Percentiles rank a stretch among this genome's conserved stretches.
Evolutionary conservation across 78 protist species (phyloP).

Genomic region (Dictyostelium purpureum): DNA sequence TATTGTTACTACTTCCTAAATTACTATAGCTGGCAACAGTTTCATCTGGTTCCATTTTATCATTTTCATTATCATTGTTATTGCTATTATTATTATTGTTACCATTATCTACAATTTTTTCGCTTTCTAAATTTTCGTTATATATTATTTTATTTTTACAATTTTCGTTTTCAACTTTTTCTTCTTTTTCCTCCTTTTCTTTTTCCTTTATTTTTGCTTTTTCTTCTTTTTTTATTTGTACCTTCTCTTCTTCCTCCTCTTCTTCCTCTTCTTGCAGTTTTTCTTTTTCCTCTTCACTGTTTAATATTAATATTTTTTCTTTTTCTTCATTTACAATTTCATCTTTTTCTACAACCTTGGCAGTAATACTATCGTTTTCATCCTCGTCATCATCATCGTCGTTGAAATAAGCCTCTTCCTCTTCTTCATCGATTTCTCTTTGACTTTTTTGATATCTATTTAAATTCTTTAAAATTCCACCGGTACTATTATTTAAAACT

Average conservation of each 20-base stretch:
- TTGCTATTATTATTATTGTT: background rate
- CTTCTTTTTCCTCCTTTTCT: background rate
- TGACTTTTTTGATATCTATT: constrained; percentile 18
- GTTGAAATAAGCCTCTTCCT: constrained; percentile 29
- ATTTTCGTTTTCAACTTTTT: background rate
- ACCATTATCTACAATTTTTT: background rate
- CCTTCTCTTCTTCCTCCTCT: background rate
- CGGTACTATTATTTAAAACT: background rate
- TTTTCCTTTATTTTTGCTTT: background rate
- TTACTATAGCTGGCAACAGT: background rate
- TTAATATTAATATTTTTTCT: background rate
- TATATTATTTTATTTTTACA: background rate
- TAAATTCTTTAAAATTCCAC: background rate
- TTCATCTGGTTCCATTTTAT: background rate
- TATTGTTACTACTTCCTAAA: background rate
- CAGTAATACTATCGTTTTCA: background rate
- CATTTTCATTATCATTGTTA: background rate
- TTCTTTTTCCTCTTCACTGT: background rate
- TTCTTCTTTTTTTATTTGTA: background rate
- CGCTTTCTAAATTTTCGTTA: background rate
- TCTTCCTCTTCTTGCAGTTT: background rate
- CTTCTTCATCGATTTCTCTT: constrained; percentile 38
- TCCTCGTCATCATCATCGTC: constrained; percentile 25
- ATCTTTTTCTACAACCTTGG: background rate
- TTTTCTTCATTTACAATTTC: background rate